These are phyloP conservation scores for Coemansia sp. DNA, from an alignment of 192 early-diverging fungal genomes.

Conservation along the genomic window DNA sequence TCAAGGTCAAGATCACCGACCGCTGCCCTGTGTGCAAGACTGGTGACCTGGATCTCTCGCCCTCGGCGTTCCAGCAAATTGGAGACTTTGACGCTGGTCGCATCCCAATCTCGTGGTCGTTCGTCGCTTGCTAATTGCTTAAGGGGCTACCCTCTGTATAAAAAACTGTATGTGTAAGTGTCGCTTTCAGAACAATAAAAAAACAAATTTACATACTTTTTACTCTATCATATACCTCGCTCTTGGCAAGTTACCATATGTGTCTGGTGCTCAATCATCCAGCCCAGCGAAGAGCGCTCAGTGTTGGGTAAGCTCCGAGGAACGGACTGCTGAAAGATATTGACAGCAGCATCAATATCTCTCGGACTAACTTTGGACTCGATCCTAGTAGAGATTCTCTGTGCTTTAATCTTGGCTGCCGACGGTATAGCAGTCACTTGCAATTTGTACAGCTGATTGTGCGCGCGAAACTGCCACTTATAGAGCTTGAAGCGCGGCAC, in stretches of 20 bases:
- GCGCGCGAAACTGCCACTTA: slow-evolving; percentile 12
- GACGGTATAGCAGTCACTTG: slow-evolving; percentile 21
- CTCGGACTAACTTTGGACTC: neutral
- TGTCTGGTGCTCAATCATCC: slow-evolving; percentile 19
- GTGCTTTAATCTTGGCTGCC: slow-evolving; percentile 4
- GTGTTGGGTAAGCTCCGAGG: neutral
- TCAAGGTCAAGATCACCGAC: slow-evolving; percentile 55
- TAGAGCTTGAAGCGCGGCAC: slow-evolving; percentile 21
- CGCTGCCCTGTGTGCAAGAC: slow-evolving; percentile 54
- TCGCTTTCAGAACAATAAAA: neutral
- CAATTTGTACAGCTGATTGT: slow-evolving; percentile 3
- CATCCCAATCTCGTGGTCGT: slow-evolving; percentile 55
- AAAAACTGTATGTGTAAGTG: neutral
- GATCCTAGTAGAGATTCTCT: slow-evolving; percentile 3
- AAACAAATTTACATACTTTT: neutral
- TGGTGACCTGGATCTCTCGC: slow-evolving; percentile 58
- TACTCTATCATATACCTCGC: neutral
- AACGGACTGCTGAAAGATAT: slow-evolving; percentile 17
- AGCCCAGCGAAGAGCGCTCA: slow-evolving; percentile 1
- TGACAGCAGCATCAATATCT: slow-evolving; percentile 10
- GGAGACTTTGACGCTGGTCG: slow-evolving; percentile 52
- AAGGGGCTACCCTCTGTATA: neutral
- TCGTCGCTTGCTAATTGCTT: slow-evolving; percentile 34
- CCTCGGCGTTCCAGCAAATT: slow-evolving; percentile 56
- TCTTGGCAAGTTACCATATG: neutral